Percentiles rank a stretch among this genome's conserved stretches.
phyloP scores from a whole-genome alignment of 2,329 filamentous ascomycete species.

The Paramyrothecium sp. region DNA sequence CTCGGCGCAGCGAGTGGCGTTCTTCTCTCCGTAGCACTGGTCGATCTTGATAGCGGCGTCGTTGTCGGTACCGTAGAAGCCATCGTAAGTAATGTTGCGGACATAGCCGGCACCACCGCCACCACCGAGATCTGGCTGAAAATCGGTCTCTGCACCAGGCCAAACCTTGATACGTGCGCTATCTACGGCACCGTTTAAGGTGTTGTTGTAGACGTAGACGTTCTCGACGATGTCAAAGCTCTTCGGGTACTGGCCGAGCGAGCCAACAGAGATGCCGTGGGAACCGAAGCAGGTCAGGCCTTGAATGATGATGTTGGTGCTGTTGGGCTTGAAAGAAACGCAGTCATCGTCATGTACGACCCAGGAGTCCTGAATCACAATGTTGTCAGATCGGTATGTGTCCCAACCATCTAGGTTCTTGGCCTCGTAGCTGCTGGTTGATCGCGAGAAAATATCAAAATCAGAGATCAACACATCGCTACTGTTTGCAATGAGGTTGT shows the following conservation, averaged over 20 bases:
- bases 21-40: constrained; percentile 14
- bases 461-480: constrained; percentile 61
- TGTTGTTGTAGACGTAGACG: constrained; percentile 59
- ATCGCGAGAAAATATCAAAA: constrained; percentile 57
- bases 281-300: constrained; percentile 65
- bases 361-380: constrained; percentile 68
- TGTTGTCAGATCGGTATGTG: constrained; percentile 58
- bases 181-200: constrained; percentile 56
- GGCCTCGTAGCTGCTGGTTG: constrained; percentile 47
- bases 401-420: constrained; percentile 67
- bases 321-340: constrained; percentile 72
- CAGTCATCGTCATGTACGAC: constrained; percentile 46
- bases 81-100: constrained; percentile 65
- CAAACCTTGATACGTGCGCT: constrained; percentile 73
- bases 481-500: constrained; percentile 63
- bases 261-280: constrained; percentile 71
- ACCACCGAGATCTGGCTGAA: constrained; percentile 50
- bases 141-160: constrained; percentile 43
- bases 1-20: constrained; percentile 5
- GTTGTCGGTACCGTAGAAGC: constrained; percentile 56
- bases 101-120: constrained; percentile 52
- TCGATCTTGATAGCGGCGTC: constrained; percentile 34
- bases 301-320: constrained; percentile 65
- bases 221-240: constrained; percentile 66
- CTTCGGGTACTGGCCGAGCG: constrained; percentile 62